Base-by-base conservation (phyloP, 768 basidiomycete species). In the Chalciporus pseudorubinellus region DNA sequence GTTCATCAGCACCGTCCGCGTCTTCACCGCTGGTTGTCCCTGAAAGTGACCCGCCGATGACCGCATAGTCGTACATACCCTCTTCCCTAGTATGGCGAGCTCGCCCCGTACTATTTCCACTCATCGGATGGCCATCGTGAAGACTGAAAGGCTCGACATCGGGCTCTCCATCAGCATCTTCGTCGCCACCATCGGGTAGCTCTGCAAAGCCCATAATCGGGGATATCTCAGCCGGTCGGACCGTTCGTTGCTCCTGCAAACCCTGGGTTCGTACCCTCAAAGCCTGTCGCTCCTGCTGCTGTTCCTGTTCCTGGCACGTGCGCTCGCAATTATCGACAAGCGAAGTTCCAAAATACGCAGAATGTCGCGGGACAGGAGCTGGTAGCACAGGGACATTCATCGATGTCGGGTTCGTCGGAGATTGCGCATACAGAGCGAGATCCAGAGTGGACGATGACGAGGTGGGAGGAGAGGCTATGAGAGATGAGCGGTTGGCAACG, bases 251-350 rank as follows among this genome's bases (percentile, higher is more conserved):
- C 45, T 67, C 62, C 36, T 65, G 68, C 29, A 67, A 49, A 51
- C 59, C 67, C 55, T 70, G 69, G 6, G 69, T 70, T 14, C 52
- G 59, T 48, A 69, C 65, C 49, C 67, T 53, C 46, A 69, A 22
- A 18, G 59, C 68, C 46, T 59, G 67, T 9, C 65, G 58, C 41
- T 66, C 65, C 24, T 64, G 66, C 22, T 68, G 65, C 10, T 59
- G 69, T 71, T 69, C 69, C 65, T 69, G 68, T 67, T 70, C 67
- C 69, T 69, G 67, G 48, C 69, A 69, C 63, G 68, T 71, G 65
- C 68, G 67, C 51, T 69, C 67, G 58, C 68, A 69, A 55, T 58
- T 60, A 57, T 53, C 57, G 58, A 69, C 56, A 10, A 69, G 50
- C 33, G 67, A 70, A 3, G 65, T 34, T 21, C 48, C 67, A 57